Conservation (phyloP, 768 basidiomycete genomes). For the Pleurotus tuber-regium region DNA sequence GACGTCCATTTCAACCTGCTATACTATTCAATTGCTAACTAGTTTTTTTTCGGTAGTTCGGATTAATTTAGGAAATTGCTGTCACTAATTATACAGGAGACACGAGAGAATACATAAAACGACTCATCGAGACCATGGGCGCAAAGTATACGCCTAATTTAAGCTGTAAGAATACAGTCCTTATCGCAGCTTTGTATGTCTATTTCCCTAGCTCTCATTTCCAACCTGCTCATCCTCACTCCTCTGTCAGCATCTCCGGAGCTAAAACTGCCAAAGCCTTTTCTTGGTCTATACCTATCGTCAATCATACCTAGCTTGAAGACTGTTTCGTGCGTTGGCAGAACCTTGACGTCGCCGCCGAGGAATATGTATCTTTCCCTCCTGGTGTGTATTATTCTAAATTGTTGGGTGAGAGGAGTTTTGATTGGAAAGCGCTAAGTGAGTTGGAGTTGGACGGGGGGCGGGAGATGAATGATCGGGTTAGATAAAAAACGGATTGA, state of each 20-base stretch:
- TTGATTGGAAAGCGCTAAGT: no score
- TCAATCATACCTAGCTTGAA: slow-evolving; percentile 91
- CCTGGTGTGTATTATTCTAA: slow-evolving; percentile 61
- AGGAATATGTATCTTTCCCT: slow-evolving; percentile 71
- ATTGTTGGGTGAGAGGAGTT: slow-evolving; percentile 39
- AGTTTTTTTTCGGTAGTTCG: no score
- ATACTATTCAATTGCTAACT: no score
- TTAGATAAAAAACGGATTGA: no score
- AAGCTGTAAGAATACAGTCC: slow-evolving; percentile 70
- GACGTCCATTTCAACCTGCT: no score
- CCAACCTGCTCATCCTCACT: background rate
- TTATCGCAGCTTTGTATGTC: slow-evolving; percentile 82
- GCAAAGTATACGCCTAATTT: slow-evolving; percentile 82
- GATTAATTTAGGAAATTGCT: slow-evolving; percentile 80
- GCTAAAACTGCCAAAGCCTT: slow-evolving; percentile 72
- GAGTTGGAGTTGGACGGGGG: no score
- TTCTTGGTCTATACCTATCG: slow-evolving; percentile 80
- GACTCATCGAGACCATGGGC: slow-evolving; percentile 73
- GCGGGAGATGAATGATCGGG: no score
- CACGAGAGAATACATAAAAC: slow-evolving; percentile 85
- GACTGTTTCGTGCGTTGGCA: slow-evolving; percentile 86
- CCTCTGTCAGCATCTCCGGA: slow-evolving; percentile 34
- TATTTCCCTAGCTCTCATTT: background rate
- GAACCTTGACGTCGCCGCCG: slow-evolving; percentile 56
- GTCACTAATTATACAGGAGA: slow-evolving; percentile 89